Conservation (phyloP, 768 basidiomycete species). For the Lactarius hatsudake region DNA sequence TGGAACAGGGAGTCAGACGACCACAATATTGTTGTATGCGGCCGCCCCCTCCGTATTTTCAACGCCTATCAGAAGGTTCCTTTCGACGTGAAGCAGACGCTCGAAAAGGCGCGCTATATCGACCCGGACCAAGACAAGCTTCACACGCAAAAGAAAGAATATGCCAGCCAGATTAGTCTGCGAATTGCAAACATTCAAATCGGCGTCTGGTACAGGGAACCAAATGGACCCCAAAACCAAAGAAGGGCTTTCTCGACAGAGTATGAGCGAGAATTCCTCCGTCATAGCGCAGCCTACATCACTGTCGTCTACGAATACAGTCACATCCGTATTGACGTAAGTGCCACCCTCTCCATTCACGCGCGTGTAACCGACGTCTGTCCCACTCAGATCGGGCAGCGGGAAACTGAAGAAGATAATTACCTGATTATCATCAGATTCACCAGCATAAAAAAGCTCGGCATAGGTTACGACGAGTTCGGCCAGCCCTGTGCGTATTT, state of each 20-base stretch:
- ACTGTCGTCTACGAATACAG: conserved; percentile 69
- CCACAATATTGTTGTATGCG: conserved; percentile 28
- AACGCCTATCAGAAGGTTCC: conserved; percentile 11
- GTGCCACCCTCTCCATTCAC: conserved; percentile 18
- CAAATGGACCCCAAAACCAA: conserved; percentile 26
- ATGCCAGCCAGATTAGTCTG: conserved; percentile 44
- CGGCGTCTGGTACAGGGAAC: conserved; percentile 50
- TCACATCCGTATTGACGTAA: conserved; percentile 58
- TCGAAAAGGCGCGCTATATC: conserved; percentile 37
- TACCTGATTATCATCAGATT: conserved; percentile 19
- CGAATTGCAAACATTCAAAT: conserved; percentile 66
- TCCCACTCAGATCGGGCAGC: conserved; percentile 18
- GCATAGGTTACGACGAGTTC: conserved; percentile 17
- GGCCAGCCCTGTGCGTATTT: conserved; percentile 13
- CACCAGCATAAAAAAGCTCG: conserved; percentile 22
- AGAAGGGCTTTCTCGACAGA: conserved; percentile 58
- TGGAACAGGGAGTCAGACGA: conserved; percentile 39
- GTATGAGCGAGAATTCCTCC: conserved; percentile 53
- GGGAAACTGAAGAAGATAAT: conserved; percentile 17
- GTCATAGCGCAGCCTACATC: conserved; percentile 49
- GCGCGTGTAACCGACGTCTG: not conserved
- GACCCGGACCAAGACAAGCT: conserved; percentile 34
- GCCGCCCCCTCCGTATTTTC: conserved; percentile 27
- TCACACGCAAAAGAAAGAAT: conserved; percentile 26
- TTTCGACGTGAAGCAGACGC: conserved; percentile 20